These are phyloP conservation scores for Hypoxylon fuscum DNA, from an alignment of 495 filamentous ascomycete species.

Conservation along the genomic window DNA sequence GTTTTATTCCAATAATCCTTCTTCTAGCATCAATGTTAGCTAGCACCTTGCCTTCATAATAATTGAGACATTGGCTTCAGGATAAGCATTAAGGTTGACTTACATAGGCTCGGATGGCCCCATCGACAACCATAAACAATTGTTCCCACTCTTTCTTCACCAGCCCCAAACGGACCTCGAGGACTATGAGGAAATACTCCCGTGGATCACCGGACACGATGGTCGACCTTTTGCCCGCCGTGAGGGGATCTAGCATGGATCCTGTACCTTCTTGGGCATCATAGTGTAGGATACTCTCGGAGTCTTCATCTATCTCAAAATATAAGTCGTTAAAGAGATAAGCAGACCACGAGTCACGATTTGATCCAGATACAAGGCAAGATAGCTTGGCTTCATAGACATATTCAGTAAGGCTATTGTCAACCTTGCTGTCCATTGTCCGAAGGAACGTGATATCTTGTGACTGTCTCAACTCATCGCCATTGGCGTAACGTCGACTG, in stretches of 20 bases:
- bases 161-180: background rate
- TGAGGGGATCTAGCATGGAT: conserved; percentile 4
- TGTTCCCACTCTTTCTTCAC: conserved; percentile 11
- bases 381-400: conserved; percentile 14
- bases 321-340: conserved; percentile 19
- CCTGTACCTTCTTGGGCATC: background rate
- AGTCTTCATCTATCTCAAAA: conserved; percentile 4
- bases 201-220: background rate
- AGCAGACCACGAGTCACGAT: conserved; percentile 5
- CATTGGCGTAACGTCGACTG: background rate
- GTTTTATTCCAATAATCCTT: background rate
- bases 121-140: background rate
- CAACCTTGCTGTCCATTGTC: conserved; percentile 5
- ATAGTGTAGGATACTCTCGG: conserved; percentile 1
- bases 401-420: conserved; percentile 15
- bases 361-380: conserved; percentile 9
- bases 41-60: too few relatives aligned
- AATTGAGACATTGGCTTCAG: too few relatives aligned
- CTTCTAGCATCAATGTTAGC: background rate
- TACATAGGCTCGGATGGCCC: conserved; percentile 7
- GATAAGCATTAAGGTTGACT: background rate
- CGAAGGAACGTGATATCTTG: conserved; percentile 22
- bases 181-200: conserved; percentile 10
- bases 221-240: conserved; percentile 3
- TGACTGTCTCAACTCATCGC: background rate